Percentiles rank a stretch among this genome's conserved stretches.
Conservation (phyloP, 768 basidiomycete species). For the Collybia nuda region DNA sequence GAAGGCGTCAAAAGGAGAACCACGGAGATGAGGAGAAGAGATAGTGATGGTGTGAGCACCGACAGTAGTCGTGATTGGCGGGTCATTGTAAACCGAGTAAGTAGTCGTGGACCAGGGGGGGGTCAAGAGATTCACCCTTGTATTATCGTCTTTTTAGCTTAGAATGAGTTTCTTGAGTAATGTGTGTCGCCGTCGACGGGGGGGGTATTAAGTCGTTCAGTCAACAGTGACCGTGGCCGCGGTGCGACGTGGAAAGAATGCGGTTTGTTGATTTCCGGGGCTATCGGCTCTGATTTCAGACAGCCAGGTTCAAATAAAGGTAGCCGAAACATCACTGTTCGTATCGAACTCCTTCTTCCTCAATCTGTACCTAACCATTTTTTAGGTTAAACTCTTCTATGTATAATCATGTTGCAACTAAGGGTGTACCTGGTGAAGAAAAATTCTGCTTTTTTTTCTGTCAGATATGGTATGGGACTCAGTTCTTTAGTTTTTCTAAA, state of each 20-base stretch:
- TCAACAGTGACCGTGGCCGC: slow-evolving; percentile 1
- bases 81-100: background rate
- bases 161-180: background rate
- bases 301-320: background rate
- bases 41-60: slow-evolving; percentile 22
- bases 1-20: slow-evolving; percentile 27
- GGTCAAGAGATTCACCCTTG: no score
- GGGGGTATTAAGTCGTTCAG: slow-evolving; percentile 2
- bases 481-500: no score
- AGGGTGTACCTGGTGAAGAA: no score
- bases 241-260: slow-evolving; percentile 11
- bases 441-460: no score
- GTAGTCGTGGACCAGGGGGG: background rate
- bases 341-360: no score
- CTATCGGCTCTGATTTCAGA: slow-evolving; percentile 7
- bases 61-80: slow-evolving; percentile 8
- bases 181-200: background rate
- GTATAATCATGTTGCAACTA: no score
- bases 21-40: slow-evolving; percentile 26
- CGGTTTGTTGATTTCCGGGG: slow-evolving; percentile 4
- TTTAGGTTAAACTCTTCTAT: no score
- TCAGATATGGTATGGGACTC: no score
- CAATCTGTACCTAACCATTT: no score
- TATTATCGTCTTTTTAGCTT: background rate
- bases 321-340: no score